Base-by-base conservation (phyloP, 2,329 filamentous ascomycete species). In the Parastagonospora nodorum region DNA sequence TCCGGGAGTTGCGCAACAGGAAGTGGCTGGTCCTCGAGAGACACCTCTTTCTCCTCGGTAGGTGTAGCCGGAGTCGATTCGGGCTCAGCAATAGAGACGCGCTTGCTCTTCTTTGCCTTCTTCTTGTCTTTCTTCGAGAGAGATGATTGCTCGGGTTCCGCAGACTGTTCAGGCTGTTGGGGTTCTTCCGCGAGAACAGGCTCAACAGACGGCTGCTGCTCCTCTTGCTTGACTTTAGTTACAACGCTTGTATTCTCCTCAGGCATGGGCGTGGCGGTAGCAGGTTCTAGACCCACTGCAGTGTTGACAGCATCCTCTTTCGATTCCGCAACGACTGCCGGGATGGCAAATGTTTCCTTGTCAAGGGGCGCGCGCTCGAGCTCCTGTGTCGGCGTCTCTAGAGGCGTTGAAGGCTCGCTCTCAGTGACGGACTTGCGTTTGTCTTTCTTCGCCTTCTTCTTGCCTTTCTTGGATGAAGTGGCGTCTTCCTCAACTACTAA, bases 401-500 rank as follows among this genome's bases (percentile, higher is more conserved):
- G 14, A 11, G 48, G 43, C 8, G 50, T 47, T 11, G 52, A 45
- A 6, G 38, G 48, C 11, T 56, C 52, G 27, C 42, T 48, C 15
- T 51, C 58, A n/a, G 37, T 46, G 9, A 58, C 10, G 8, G 55
- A 56, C 10, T 40, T 41, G 16, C 55, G 50, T 27, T 63, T 64
- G 5, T 35, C 51, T 31, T 64, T 63, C 50, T 64, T 63, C 1
- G 42, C 51, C 42, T 64, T 61, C 51, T 63, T 66, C 48, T 63
- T 64, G 40, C 39, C 45, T 37, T 63, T 63, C 38, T 63, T 64
- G 7, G 61, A 55, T 36, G 42, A 19, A 1, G 50, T n/a, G 12
- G 31, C 16, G 16, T 47, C 43, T 16, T 51, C 50, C 5, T 53
- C 50, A 5, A 35, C 16, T 8, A 47, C 43, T 32, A 43, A 29